phyloP scores from a whole-genome alignment of 2,329 filamentous ascomycete genomes.

The Teratosphaeria zuluensis region DNA sequence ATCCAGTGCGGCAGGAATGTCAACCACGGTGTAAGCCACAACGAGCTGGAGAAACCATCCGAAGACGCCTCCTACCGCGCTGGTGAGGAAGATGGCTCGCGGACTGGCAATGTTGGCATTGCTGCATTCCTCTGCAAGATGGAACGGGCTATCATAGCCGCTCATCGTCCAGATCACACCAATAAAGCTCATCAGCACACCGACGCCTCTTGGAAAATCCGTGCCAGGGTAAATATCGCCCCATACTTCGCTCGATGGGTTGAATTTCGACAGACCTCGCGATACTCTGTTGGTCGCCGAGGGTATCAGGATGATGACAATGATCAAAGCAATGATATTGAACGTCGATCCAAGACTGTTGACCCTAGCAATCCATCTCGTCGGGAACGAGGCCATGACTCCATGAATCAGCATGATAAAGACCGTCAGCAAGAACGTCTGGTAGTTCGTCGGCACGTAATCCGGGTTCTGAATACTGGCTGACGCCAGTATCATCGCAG shows the following conservation, averaged over 20 bases:
- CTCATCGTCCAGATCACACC: constrained; percentile 59
- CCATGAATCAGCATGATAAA: constrained; percentile 58
- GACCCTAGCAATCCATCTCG: constrained; percentile 58
- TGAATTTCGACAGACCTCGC: constrained; percentile 49
- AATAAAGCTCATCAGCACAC: constrained; percentile 62
- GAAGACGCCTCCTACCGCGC: constrained; percentile 53
- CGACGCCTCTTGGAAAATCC: constrained; percentile 56
- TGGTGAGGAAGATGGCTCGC: constrained; percentile 62
- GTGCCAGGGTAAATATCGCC: constrained; percentile 56
- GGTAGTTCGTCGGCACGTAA: constrained; percentile 57
- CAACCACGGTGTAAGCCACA: constrained; percentile 60
- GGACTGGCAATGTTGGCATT: constrained; percentile 63
- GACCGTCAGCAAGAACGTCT: constrained; percentile 58
- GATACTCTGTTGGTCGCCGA: constrained; percentile 43
- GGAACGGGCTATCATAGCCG: constrained; percentile 58
- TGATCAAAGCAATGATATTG: constrained; percentile 58
- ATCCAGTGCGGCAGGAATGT: constrained; percentile 49
- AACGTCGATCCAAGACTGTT: constrained; percentile 62
- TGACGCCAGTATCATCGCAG: constrained; percentile 62
- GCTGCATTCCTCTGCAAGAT: constrained; percentile 65
- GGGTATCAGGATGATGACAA: constrained; percentile 61
- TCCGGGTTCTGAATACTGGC: constrained; percentile 56
- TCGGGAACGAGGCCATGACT: constrained; percentile 60
- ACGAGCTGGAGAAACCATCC: constrained; percentile 68
- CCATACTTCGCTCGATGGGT: constrained; percentile 51